phyloP scores from a whole-genome alignment of 371 early-diverging fungal species.

The Mortierella sp. region DNA sequence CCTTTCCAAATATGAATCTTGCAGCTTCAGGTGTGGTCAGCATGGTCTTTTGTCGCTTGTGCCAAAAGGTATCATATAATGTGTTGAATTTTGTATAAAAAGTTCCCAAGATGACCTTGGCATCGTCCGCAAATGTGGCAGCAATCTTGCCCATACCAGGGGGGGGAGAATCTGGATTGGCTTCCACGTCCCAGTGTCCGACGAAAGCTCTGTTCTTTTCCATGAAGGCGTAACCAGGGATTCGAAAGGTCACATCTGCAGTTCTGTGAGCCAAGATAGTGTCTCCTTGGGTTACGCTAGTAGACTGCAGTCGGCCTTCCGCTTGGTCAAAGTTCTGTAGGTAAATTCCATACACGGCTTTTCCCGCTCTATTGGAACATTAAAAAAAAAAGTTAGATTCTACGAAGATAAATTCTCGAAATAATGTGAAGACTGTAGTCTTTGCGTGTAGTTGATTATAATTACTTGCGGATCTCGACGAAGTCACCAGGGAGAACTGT shows the following conservation, averaged over 20 bases:
- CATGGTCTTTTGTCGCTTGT: conserved; percentile 25
- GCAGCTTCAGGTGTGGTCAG: conserved; percentile 59
- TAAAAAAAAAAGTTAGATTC: not conserved
- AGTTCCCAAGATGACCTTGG: conserved; percentile 53
- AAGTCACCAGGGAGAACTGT: conserved; percentile 64
- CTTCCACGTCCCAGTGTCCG: conserved; percentile 27
- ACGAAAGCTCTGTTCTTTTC: conserved; percentile 19
- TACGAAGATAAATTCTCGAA: not conserved
- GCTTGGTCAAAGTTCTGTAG: conserved; percentile 52
- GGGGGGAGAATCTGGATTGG: conserved; percentile 39
- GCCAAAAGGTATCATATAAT: conserved; percentile 44
- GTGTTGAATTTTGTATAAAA: conserved; percentile 49
- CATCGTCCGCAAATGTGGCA: conserved; percentile 58
- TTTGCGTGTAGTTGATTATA: too few species aligned
- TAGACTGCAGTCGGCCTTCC: conserved; percentile 63
- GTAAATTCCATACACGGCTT: conserved; percentile 63
- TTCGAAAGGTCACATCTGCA: conserved; percentile 64
- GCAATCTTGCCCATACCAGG: conserved; percentile 52
- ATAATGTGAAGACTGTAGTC: not conserved
- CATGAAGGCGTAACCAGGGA: conserved; percentile 58
- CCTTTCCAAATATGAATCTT: conserved; percentile 55
- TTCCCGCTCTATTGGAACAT: conserved; percentile 55
- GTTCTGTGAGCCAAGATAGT: conserved; percentile 53
- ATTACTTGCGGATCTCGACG: conserved; percentile 68
- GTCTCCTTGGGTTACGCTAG: conserved; percentile 59